Percentiles rank a stretch among this genome's conserved stretches.
Conservation (phyloP, 1,284 basidiomycete genomes). For the Ustilago lituana region DNA sequence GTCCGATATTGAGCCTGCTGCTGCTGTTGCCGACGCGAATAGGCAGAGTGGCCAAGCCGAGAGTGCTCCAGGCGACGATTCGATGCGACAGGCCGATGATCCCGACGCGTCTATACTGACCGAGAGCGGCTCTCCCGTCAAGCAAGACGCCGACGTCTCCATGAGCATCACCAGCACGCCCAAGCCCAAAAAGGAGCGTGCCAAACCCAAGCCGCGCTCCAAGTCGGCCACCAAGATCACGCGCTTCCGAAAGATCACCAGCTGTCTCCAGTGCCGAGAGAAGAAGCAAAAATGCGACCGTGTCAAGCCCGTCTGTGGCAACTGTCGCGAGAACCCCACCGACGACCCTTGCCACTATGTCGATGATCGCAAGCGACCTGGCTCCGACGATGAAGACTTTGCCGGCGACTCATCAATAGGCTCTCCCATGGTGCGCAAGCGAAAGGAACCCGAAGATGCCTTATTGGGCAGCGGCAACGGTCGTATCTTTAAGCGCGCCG, state of each 20-base stretch:
- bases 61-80: constrained; percentile 12
- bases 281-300: constrained; percentile 64
- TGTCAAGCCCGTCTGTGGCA: constrained; percentile 55
- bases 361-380: constrained; percentile 46
- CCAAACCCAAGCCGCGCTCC: constrained; percentile 52
- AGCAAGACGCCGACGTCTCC: constrained; percentile 20
- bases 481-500: constrained; percentile 38
- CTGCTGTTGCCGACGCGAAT: constrained; percentile 15
- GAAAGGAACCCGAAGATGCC: constrained; percentile 39
- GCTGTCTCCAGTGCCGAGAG: constrained; percentile 57
- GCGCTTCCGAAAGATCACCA: constrained; percentile 58
- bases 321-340: constrained; percentile 50
- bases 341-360: constrained; percentile 54
- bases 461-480: constrained; percentile 4
- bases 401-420: constrained; percentile 39
- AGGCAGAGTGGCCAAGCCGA: not conserved
- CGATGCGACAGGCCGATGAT: constrained; percentile 26
- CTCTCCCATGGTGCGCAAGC: constrained; percentile 46
- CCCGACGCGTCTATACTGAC: constrained; percentile 42
- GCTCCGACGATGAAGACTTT: constrained; percentile 40
- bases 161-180: constrained; percentile 28
- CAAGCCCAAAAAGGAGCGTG: constrained; percentile 50
- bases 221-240: constrained; percentile 58
- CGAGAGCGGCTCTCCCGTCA: constrained; percentile 25
- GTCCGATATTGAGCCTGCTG: constrained; percentile 36